Base-by-base conservation (phyloP, 1,139 yeast species). In the Debaryomycetaceae sp. region DNA sequence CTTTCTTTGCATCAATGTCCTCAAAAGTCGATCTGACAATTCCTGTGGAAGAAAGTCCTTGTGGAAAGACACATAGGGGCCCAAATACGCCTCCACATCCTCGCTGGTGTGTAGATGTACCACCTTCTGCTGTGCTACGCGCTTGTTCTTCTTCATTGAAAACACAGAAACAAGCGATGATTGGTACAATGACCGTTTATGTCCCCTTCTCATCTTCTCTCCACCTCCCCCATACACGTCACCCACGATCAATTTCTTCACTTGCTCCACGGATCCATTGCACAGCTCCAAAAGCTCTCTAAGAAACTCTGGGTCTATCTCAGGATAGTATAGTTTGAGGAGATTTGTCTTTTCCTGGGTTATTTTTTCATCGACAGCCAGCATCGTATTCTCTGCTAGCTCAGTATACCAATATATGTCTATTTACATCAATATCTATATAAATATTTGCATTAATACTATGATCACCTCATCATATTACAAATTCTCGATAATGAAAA, bases 41-140 rank as follows among this genome's bases (percentile, higher is more conserved):
- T 70, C 65, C 1, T 55, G 42, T 0, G 85, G 83, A 4, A 85
- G 59, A 35, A 81, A 77, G 45, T 78, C 67, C 35, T 60, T 61
- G 42, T 75, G 70, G 36, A 81, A 59, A 1, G 79, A 65, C 15
- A 81, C 76, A 40, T 73, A 78, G 1, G 80, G 76, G 13, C 17
- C 68, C 38, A 35, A 48, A 33, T 51, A 65, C 52, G 26, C 47
- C 22, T 64, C 69, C 2, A 82, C 70, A 35, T 70, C 78, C 19
- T 63, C 67, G 35, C 69, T 69, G 22, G 51, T 43, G 36, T 50
- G 38, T 7, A 59, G 35, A 5, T 38, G 31, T 2, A 52, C 43
- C 4, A 50, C 40, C 38, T 41, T 46, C 19, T 24, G 9, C 9
- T 19, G 8, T 9, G 13, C 24, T 16, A 17, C 26, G 17, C 18